These are phyloP conservation scores for Quercus robur DNA, from an alignment of 306 rosid genomes.

Conservation along the genomic window DNA sequence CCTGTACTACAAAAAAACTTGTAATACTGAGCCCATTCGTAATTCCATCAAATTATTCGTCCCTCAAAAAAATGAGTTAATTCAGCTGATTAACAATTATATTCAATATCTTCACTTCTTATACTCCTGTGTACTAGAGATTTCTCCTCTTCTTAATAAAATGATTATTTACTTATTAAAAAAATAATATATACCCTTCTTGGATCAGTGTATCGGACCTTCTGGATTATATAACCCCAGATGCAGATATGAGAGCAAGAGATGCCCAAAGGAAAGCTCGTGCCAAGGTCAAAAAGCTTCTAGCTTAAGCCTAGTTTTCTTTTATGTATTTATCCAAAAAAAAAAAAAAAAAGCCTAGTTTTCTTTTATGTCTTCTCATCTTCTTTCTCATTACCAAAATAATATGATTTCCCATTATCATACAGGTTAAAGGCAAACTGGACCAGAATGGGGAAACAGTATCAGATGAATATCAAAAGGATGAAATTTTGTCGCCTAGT, in stretches of 20 bases:
- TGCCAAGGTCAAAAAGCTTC: conserved; percentile 61
- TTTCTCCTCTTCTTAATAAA: no score
- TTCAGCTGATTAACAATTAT: neutral
- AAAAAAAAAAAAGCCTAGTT: neutral
- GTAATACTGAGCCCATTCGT: no score
- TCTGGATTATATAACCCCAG: conserved; percentile 93
- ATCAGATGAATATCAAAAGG: conserved; percentile 67
- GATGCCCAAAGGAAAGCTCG: conserved; percentile 94
- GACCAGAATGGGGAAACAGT: conserved; percentile 63
- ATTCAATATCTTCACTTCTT: conserved; percentile 4
- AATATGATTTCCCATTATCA: conserved; percentile 17
- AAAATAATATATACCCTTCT: neutral
- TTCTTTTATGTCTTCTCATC: conserved; percentile 9
- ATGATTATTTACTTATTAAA: no score
- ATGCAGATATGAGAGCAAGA: conserved; percentile 84
- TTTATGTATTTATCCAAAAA: neutral
- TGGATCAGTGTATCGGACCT: conserved; percentile 91
- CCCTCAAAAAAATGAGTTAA: no score
- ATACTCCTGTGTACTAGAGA: no score
- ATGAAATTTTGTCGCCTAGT: conserved; percentile 42
- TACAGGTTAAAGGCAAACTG: conserved; percentile 81
- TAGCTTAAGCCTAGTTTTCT: conserved; percentile 10
- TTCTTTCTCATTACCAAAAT: conserved; percentile 7
- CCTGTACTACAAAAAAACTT: no score
- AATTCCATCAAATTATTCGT: no score